Conservation (phyloP, 352 stramenopile species). For the Globisporangium alternatum region DNA sequence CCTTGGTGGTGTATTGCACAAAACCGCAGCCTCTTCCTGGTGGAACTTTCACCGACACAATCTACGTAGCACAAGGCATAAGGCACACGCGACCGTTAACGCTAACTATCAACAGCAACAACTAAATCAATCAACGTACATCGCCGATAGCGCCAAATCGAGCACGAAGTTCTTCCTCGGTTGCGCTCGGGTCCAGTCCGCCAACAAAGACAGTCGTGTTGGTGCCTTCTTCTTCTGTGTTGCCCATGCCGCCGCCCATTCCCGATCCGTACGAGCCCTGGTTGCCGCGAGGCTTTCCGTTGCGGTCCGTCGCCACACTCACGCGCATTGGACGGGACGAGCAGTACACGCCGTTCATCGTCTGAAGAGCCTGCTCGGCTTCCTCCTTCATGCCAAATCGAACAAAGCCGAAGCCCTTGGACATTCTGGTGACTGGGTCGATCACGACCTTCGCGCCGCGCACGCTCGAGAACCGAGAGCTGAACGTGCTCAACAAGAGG, state of each 20-base stretch:
- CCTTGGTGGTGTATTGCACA: slow-evolving; percentile 84
- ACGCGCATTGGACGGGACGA: slow-evolving; percentile 88
- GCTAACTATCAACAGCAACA: neutral
- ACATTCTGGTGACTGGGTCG: slow-evolving; percentile 85
- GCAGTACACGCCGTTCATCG: slow-evolving; percentile 90
- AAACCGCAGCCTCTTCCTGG: slow-evolving; percentile 90
- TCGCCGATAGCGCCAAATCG: slow-evolving; percentile 80
- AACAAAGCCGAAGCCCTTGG: slow-evolving; percentile 92
- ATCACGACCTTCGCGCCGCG: slow-evolving; percentile 89
- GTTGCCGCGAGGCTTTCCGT: slow-evolving; percentile 34
- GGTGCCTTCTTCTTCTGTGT: slow-evolving; percentile 51
- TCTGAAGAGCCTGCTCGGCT: slow-evolving; percentile 82
- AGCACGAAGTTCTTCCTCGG: slow-evolving; percentile 81
- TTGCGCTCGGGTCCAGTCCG: slow-evolving; percentile 74
- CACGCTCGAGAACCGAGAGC: slow-evolving; percentile 71
- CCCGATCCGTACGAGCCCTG: slow-evolving; percentile 20
- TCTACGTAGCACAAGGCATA: slow-evolving; percentile 24
- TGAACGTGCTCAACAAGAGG: slow-evolving; percentile 84
- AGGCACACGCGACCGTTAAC: neutral
- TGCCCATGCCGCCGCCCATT: slow-evolving; percentile 11
- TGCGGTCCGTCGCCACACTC: slow-evolving; percentile 86
- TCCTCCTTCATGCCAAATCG: slow-evolving; percentile 88
- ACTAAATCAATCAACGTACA: slow-evolving; percentile 29
- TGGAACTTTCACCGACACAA: slow-evolving; percentile 80
- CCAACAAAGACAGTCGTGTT: slow-evolving; percentile 93